Evolutionary conservation across 202 grass and related monocot genomes (phyloP).

Genomic region (Tripidium arundinaceum): DNA sequence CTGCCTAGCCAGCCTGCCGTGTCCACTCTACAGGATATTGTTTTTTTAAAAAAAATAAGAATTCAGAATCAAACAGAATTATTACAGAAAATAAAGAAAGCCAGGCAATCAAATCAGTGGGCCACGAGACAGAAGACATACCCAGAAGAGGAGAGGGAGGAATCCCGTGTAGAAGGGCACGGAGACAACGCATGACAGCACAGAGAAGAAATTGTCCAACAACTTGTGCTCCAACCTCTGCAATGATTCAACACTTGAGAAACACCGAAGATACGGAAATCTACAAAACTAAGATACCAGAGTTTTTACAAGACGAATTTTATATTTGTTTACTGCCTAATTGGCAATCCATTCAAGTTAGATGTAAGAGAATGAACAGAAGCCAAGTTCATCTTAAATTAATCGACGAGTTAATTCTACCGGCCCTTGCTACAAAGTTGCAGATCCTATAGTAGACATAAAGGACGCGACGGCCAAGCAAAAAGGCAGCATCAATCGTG

Average conservation of each 20-base stretch:
- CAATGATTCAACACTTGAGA: constrained; percentile 29
- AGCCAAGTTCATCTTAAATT: background rate
- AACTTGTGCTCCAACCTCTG: constrained; percentile 70
- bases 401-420: background rate
- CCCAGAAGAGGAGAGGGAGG: too few relatives aligned
- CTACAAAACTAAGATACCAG: background rate
- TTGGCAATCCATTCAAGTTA: background rate
- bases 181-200: too few relatives aligned
- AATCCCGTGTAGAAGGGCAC: too few relatives aligned
- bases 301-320: background rate
- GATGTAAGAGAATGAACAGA: background rate
- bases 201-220: too few relatives aligned
- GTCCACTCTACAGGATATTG: constrained; percentile 58
- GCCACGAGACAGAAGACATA: background rate
- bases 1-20: constrained; percentile 80
- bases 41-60: constrained; percentile 6
- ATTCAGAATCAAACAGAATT: constrained; percentile 7
- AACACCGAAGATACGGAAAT: background rate
- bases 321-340: background rate
- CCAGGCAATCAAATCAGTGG: background rate
- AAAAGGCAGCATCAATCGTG: background rate
- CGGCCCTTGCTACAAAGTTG: background rate
- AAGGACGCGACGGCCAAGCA: too few relatives aligned
- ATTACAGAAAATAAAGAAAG: constrained; percentile 3
- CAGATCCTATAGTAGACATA: background rate